A percentile compares a stretch with the other conserved stretches of the same genome.
Evolutionary conservation across 2,329 filamentous ascomycete species (phyloP).

Genomic region (Leptodontidium sp.): DNA sequence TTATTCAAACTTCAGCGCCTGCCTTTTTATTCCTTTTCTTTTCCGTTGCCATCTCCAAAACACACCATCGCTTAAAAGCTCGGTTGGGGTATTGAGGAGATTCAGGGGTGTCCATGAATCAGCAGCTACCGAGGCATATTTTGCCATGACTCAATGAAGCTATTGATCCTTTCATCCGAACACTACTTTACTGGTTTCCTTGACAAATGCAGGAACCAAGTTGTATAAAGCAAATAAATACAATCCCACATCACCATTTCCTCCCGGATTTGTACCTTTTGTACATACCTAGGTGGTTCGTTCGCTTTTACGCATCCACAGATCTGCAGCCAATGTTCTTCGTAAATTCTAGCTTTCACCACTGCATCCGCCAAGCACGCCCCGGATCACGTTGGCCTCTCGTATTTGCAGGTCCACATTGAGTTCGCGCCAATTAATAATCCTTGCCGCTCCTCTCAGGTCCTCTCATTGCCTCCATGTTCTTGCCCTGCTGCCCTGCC

Average conservation of each 20-base stretch:
- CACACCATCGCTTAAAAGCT: too few relatives aligned
- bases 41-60: too few relatives aligned
- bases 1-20: too few relatives aligned
- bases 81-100: too few relatives aligned
- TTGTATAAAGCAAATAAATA: background rate
- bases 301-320: background rate
- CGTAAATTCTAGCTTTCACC: background rate
- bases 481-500: too few relatives aligned
- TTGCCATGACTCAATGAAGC: background rate
- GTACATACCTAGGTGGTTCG: too few relatives aligned
- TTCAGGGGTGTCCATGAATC: too few relatives aligned
- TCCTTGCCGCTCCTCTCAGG: too few relatives aligned
- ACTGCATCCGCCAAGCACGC: background rate
- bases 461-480: too few relatives aligned
- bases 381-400: slow-evolving; percentile 1
- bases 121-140: background rate
- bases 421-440: background rate
- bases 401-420: background rate
- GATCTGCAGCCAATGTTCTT: slow-evolving; percentile 19
- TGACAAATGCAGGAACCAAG: background rate
- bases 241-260: background rate
- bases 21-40: too few relatives aligned
- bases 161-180: background rate
- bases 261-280: background rate
- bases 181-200: background rate